Evolutionary conservation across 306 rosid species (phyloP), one percentile per base, ranked within the genome.

Genomic region (Glycyrrhiza uralensis): DNA sequence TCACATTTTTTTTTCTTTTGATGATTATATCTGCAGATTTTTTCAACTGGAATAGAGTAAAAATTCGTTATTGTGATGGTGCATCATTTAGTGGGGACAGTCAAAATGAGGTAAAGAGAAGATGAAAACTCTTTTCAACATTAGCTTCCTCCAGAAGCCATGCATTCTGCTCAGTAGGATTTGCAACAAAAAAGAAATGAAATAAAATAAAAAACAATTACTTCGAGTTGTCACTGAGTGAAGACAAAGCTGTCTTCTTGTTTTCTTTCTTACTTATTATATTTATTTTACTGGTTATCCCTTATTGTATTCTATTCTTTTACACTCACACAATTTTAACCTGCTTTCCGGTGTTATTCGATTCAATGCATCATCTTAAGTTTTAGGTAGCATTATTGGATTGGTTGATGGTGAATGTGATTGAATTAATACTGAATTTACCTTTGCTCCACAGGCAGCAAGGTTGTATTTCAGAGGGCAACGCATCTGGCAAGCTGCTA

Each of bases 1-100:
- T 64, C 33, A 26, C 10, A 22, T 71, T 63, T 62, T 38, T 69
- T 60, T 71, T 63, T 62, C 44, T 69, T 60, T 44, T 41, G 68
- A 26, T 64, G 65, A 71, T 29, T 55, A 13, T 76, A 33, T 67
- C 66, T 75, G 70, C 86, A 87, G 98, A 89, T 80, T 92, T 92
- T 80, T 92, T 75, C 80, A 88, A 90, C 71, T 90, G 94, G 98
- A 88, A 92, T 72, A 80, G 92, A 69, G 86, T 89, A 62, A 92
- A 89, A 89, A 46, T 92, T 38, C 98, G 96, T 20, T 92, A 92
- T 59, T 92, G 96, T 75, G 98, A 92, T 15, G 98, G 98, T 23
- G 96, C 96, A n/a, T 92, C 98, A 10, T 92, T 92, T 75, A 79
- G 78, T 15, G 98, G 98, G 50, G 89, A 92, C 76, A 75, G 90